Conservation (phyloP, 2,329 filamentous ascomycete species). For the Capronia americana region DNA sequence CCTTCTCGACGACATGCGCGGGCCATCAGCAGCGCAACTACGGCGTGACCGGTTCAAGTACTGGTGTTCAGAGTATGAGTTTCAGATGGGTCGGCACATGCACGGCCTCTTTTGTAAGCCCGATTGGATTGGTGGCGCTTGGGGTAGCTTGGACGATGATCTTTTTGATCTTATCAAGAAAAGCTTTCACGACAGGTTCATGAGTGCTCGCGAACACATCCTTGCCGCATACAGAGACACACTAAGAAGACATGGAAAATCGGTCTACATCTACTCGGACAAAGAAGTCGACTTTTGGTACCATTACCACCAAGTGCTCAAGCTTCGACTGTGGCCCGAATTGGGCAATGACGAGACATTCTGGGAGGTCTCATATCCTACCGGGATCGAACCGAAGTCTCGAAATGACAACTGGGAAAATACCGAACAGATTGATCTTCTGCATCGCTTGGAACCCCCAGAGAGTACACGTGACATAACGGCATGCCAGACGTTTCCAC, state of each 20-base stretch:
- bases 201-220: slow-evolving; percentile 21
- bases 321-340: neutral
- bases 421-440: no score
- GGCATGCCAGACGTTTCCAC: no score
- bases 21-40: slow-evolving; percentile 6
- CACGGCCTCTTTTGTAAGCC: neutral
- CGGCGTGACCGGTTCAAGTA: slow-evolving; percentile 20
- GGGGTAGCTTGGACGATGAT: neutral
- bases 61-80: slow-evolving; percentile 21
- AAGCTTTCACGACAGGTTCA: slow-evolving; percentile 22
- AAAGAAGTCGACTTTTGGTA: neutral
- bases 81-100: slow-evolving; percentile 12
- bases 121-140: no score
- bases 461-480: no score
- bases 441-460: no score
- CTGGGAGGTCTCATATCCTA: slow-evolving; percentile 23
- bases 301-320: neutral
- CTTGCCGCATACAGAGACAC: slow-evolving; percentile 12
- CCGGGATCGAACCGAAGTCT: slow-evolving; percentile 22
- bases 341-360: slow-evolving; percentile 16
- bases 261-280: neutral
- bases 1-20: slow-evolving; percentile 16
- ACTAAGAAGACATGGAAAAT: slow-evolving; percentile 10
- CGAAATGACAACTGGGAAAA: slow-evolving; percentile 19
- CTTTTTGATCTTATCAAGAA: neutral